These are phyloP conservation scores for Tulasnella sp. DNA, from an alignment of 768 basidiomycete genomes.

Conservation along the genomic window DNA sequence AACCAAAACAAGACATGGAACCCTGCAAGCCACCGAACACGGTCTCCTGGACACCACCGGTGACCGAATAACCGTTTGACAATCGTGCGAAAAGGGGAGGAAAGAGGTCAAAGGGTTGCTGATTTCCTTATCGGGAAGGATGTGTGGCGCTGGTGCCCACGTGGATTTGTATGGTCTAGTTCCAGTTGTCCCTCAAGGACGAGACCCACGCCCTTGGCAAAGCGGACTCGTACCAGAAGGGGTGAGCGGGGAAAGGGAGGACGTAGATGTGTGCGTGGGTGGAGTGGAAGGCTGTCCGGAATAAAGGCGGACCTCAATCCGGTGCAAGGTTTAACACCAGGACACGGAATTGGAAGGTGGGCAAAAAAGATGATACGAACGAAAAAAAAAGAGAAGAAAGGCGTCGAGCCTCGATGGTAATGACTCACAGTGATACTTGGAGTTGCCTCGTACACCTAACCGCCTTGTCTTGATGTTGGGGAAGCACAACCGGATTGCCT, in stretches of 20 bases:
- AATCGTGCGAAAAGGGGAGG: background rate
- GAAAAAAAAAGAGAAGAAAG: slow-evolving; percentile 21
- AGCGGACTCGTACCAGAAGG: background rate
- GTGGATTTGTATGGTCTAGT: background rate
- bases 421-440: slow-evolving; percentile 89
- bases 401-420: background rate
- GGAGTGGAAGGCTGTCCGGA: slow-evolving; percentile 11
- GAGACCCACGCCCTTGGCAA: background rate
- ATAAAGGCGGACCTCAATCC: slow-evolving; percentile 4
- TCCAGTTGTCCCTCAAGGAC: background rate
- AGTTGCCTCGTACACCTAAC: slow-evolving; percentile 89
- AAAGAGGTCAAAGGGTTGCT: background rate
- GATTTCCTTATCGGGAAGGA: background rate
- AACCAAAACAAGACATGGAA: slow-evolving; percentile 7
- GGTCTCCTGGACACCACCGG: background rate
- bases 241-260: background rate
- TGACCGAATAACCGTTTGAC: slow-evolving; percentile 1
- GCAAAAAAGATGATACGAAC: background rate
- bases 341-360: background rate
- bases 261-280: background rate
- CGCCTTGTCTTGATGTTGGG: slow-evolving; percentile 94
- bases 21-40: background rate
- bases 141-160: background rate
- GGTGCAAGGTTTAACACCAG: slow-evolving; percentile 10
- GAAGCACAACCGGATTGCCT: slow-evolving; percentile 91